Conservation (phyloP, 2,329 filamentous ascomycete species). For the Talaromyces albobiverticillius region DNA sequence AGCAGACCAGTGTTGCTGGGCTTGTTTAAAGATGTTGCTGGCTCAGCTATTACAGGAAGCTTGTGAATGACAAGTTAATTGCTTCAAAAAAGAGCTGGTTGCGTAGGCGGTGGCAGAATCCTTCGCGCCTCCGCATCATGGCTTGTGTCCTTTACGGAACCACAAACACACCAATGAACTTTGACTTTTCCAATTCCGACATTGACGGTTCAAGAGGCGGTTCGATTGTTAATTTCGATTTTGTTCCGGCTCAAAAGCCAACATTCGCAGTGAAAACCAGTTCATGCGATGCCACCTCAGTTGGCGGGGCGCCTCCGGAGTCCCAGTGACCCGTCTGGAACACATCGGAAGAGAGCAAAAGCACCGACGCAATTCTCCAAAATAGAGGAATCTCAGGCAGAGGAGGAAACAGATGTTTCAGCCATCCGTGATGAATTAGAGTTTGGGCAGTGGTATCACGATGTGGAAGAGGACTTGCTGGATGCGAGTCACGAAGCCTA, state of each 20-base stretch:
- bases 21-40: not conserved
- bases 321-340: constrained; percentile 30
- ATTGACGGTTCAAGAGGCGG: not conserved
- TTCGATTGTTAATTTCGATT: not conserved
- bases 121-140: constrained; percentile 19
- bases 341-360: constrained; percentile 17
- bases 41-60: not conserved
- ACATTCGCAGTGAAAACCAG: not conserved
- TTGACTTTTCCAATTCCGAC: not conserved
- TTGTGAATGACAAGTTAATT: not conserved
- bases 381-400: constrained; percentile 21
- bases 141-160: constrained; percentile 8
- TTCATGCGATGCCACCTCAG: constrained; percentile 27
- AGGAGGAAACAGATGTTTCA: constrained; percentile 17
- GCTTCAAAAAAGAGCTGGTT: constrained; percentile 19
- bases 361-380: constrained; percentile 1
- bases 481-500: constrained; percentile 84
- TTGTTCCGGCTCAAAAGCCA: not conserved
- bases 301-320: constrained; percentile 32
- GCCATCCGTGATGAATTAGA: constrained; percentile 58
- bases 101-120: constrained; percentile 33
- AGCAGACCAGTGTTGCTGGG: not conserved
- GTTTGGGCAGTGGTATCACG: constrained; percentile 58
- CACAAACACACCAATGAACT: not conserved
- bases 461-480: constrained; percentile 65